Evolutionary conservation across 495 filamentous ascomycete genomes (phyloP), one percentile per base, ranked within the genome.

Genomic region (Staphylotrichum tortipilum): DNA sequence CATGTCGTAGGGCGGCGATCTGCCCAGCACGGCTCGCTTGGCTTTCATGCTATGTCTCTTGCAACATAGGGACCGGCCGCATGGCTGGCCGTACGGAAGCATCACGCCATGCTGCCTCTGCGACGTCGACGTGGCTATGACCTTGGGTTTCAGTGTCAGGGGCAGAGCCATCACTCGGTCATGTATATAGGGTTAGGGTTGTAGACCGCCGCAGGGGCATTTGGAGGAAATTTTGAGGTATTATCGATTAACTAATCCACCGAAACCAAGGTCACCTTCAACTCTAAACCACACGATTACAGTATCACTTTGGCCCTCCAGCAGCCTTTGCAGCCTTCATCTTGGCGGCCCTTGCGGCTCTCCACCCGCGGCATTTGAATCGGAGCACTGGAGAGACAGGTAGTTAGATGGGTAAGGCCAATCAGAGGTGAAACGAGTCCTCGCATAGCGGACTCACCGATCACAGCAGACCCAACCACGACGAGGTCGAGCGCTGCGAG

Each of bases 1-100:
- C 80, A 92, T 89, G 65, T 97, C 91, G 62, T 98, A 98, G 2
- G 94, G 94, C 44, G 95, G 72, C 31, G 86, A 91, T 26, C 92
- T 75, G 5, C 92, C 92, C 12, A 89, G 85, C 4, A 98, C 92
- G 1, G 82, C 80, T 55, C 92, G 79, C 69, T 98, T 98, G 7
- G 92, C 85, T 10, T 91, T 90, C 94, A 98, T 97, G 28, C 81
- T 85, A 57, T 98, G 92, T 49, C 84, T 89, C 73, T 98, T 98
- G 75, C 92, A 98, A 2, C 94, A 97, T 47, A 98, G 74, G 3
- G 85, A 91, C 26, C 92, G 73, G 7, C 94, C 92, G 61, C 92
- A 98, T 46, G 85, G 86, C 19, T 86, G 85, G 2, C 92, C 90
- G 42, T 79, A 77, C 0, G 86, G 78, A 36, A 95, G 78, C 36